Conservation (phyloP, 2,329 filamentous ascomycete species). For the Penicillium sp. region DNA sequence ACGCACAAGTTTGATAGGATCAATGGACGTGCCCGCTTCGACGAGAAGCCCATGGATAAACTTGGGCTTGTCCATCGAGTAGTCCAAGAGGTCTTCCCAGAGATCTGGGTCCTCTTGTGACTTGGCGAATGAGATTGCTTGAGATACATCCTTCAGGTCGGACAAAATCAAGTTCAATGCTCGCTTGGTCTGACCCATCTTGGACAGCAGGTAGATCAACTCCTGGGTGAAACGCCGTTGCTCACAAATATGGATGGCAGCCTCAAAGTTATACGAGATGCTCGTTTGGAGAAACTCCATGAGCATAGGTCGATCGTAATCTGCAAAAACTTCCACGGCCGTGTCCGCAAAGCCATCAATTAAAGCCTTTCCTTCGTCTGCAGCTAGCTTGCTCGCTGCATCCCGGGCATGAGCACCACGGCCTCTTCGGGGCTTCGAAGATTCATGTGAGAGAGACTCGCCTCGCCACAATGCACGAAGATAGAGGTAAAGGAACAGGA, state of each 20-base stretch:
- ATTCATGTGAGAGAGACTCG: slow-evolving; percentile 53
- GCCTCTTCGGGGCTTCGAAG: slow-evolving; percentile 35
- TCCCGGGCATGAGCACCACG: slow-evolving; percentile 39
- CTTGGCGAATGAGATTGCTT: slow-evolving; percentile 92
- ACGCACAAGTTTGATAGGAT: slow-evolving; percentile 84
- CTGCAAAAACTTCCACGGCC: slow-evolving; percentile 80
- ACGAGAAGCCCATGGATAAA: slow-evolving; percentile 92
- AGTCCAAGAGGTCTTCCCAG: slow-evolving; percentile 91
- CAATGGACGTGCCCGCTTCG: slow-evolving; percentile 89
- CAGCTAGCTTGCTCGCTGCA: slow-evolving; percentile 49
- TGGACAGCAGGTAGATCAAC: slow-evolving; percentile 92
- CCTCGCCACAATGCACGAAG: slow-evolving; percentile 81
- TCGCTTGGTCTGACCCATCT: slow-evolving; percentile 89
- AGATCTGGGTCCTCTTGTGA: slow-evolving; percentile 87
- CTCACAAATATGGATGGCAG: slow-evolving; percentile 71
- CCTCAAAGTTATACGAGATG: slow-evolving; percentile 84
- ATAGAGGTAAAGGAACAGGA: slow-evolving; percentile 88
- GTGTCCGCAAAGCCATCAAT: slow-evolving; percentile 86
- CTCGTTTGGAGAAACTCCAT: slow-evolving; percentile 85
- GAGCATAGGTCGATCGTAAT: slow-evolving; percentile 73
- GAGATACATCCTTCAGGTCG: slow-evolving; percentile 83
- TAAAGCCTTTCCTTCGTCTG: slow-evolving; percentile 61
- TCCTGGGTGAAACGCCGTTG: slow-evolving; percentile 78
- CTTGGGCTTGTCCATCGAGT: slow-evolving; percentile 94
- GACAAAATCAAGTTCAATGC: slow-evolving; percentile 92